These are phyloP conservation scores for Exophiala mesophila DNA, from an alignment of 2,329 filamentous ascomycete genomes.

Conservation along the genomic window DNA sequence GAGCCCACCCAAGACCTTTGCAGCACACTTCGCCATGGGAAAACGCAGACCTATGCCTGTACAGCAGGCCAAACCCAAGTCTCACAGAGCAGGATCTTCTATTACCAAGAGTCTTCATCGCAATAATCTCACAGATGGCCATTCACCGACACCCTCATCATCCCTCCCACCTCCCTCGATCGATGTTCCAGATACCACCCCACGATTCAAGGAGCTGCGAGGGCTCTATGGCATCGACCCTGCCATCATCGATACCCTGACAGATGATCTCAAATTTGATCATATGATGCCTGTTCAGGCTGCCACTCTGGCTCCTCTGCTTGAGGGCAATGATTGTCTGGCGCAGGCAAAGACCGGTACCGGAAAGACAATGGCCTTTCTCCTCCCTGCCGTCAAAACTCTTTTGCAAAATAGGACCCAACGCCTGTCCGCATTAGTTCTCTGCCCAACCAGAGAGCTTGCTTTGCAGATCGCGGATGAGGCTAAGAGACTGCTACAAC, in stretches of 20 bases:
- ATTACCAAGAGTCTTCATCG: not conserved
- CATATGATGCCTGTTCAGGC: constrained; percentile 18
- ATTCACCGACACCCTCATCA: not conserved
- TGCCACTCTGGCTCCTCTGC: constrained; percentile 14
- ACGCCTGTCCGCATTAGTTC: constrained; percentile 62
- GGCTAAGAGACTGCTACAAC: constrained; percentile 46
- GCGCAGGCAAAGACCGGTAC: constrained; percentile 97
- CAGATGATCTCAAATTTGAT: constrained; percentile 14
- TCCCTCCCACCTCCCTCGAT: not conserved
- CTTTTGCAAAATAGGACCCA: constrained; percentile 65
- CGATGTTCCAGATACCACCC: constrained; percentile 11
- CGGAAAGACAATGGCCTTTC: constrained; percentile 91
- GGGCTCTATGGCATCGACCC: constrained; percentile 12
- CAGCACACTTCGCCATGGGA: too few species aligned
- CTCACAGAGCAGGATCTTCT: not conserved
- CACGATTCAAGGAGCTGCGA: constrained; percentile 13
- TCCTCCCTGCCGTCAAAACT: constrained; percentile 77
- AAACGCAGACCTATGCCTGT: not conserved
- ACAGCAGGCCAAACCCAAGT: not conserved
- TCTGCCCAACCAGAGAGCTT: constrained; percentile 93
- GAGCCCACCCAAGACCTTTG: too few species aligned
- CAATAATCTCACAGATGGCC: not conserved
- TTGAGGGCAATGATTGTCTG: constrained; percentile 49
- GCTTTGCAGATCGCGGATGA: constrained; percentile 75
- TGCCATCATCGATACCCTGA: constrained; percentile 13